Evolutionary conservation across 306 rosid genomes (phyloP).

Genomic region (Biancaea sappan): DNA sequence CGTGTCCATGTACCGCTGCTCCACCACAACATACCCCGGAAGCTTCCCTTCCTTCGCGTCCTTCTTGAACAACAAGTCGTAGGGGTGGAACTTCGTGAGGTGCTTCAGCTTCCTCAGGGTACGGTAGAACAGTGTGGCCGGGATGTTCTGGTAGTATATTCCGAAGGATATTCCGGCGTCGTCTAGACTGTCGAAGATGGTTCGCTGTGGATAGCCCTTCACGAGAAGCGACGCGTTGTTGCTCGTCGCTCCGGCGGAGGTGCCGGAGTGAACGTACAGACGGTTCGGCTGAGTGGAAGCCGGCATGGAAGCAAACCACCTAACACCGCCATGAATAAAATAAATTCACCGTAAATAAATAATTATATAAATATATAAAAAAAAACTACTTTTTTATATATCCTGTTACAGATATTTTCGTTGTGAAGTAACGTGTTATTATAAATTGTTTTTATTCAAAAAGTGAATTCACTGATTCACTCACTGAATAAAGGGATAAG

Average conservation of each 20-base stretch:
- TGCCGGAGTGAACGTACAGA: constrained; percentile 78
- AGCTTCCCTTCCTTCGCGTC: constrained; percentile 63
- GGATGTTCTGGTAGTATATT: constrained; percentile 76
- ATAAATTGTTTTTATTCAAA: too few species aligned
- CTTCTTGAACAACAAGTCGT: constrained; percentile 52
- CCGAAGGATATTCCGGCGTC: constrained; percentile 69
- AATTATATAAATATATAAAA: too few species aligned
- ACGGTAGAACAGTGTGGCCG: constrained; percentile 71
- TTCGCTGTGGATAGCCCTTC: constrained; percentile 74
- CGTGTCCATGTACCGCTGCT: constrained; percentile 73
- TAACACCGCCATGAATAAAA: background rate
- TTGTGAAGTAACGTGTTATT: too few species aligned
- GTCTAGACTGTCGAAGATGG: constrained; percentile 65
- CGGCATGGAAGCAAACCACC: constrained; percentile 94
- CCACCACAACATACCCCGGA: constrained; percentile 69
- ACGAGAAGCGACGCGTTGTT: constrained; percentile 54
- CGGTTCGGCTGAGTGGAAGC: constrained; percentile 90
- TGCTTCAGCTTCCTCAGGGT: constrained; percentile 75
- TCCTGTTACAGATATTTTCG: too few species aligned
- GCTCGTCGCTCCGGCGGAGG: constrained; percentile 81
- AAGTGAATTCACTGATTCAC: too few species aligned
- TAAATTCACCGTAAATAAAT: too few species aligned
- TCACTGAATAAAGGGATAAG: too few species aligned
- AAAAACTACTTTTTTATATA: too few species aligned
- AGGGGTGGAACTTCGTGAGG: constrained; percentile 47